A percentile compares a stretch with the other conserved stretches of the same genome.
Evolutionary conservation across 306 rosid species (phyloP).

Genomic region (Cotoneaster glaucophyllus): DNA sequence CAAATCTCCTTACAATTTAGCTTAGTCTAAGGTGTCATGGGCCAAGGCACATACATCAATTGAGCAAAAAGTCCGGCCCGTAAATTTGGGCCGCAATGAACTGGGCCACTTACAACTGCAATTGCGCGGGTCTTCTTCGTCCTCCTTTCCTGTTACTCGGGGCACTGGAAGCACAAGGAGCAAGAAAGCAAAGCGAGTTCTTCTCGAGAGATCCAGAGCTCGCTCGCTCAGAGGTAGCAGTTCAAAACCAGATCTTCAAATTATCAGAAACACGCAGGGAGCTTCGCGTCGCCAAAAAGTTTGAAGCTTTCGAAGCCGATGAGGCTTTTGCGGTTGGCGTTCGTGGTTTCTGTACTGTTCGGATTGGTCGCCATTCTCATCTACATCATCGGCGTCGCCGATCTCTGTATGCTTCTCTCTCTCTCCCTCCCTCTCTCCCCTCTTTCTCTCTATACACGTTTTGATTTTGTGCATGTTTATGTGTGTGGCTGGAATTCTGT

Average conservation of each 20-base stretch:
- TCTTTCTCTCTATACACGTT: neutral
- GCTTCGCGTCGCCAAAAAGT: neutral
- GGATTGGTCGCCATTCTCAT: slow-evolving; percentile 45
- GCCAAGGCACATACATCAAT: neutral
- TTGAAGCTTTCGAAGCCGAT: slow-evolving; percentile 11
- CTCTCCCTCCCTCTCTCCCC: neutral
- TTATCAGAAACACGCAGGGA: neutral
- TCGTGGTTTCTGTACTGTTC: slow-evolving; percentile 36
- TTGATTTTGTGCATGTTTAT: neutral
- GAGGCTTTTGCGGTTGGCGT: slow-evolving; percentile 42
- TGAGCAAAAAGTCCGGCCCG: neutral
- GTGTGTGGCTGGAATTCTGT: slow-evolving; percentile 1
- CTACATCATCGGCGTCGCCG: slow-evolving; percentile 44
- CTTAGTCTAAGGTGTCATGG: neutral
- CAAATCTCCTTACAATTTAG: neutral
- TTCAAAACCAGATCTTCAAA: neutral
- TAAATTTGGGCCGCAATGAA: neutral
- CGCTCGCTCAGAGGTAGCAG: neutral
- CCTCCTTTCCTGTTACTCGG: neutral
- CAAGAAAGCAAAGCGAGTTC: neutral
- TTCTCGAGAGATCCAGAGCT: neutral
- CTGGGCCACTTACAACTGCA: neutral
- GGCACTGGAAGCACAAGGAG: neutral
- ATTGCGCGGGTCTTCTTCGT: neutral
- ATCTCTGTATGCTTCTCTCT: slow-evolving; percentile 27